Evolutionary conservation across 2,329 filamentous ascomycete genomes (phyloP), one percentile per base, ranked within the genome.

Genomic region (Pseudocercospora pini-densiflorae): DNA sequence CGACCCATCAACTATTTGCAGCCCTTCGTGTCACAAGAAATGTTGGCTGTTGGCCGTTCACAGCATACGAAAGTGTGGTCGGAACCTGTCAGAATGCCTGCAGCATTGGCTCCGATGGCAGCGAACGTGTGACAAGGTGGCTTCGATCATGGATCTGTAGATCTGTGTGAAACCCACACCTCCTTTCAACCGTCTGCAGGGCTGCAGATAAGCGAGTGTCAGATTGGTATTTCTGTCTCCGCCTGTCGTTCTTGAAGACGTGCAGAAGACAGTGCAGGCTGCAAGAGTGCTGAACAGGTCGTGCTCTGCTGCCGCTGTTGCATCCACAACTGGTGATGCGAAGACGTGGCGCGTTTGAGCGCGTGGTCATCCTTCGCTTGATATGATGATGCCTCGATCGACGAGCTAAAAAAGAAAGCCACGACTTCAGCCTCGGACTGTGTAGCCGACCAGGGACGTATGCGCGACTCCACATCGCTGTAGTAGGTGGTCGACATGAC

Each of bases 51-150:
- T 47, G 14, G 21, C 21, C 21, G 45, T 3, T 53, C 49, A 53
- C 49, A 53, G 49, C 49, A 53, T 53, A 16, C 10, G 24, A n/a
- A 54, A 29, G 23, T 54, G 51, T 54, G 10, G 51, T 54, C 5
- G 24, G 51, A 54, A 29, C 2, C 10, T 54, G 51, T 54, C 51
- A 54, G 51, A 54, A 54, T 54, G 51, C 51, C 51, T 54, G 51
- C 51, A 54, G 51, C 16, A n/a, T 33, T 33, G 54, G 54, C n/a
- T 9, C 54, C 54, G 54, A 58, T 58, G 16, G 54, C 54, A 24
- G 24, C 29, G 29, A 24, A 58, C 7, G 27, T 51, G 54, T 58
- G 54, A 58, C 54, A 58, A 31, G 54, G 54, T 33, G 54, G 36
- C 36, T 16, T 40, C 36, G 36, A 40, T n/a, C 51, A 49, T 23